Percentiles rank a stretch among this genome's conserved stretches.
phyloP scores from a whole-genome alignment of 2,329 filamentous ascomycete genomes.

The Colletotrichum sublineola region DNA sequence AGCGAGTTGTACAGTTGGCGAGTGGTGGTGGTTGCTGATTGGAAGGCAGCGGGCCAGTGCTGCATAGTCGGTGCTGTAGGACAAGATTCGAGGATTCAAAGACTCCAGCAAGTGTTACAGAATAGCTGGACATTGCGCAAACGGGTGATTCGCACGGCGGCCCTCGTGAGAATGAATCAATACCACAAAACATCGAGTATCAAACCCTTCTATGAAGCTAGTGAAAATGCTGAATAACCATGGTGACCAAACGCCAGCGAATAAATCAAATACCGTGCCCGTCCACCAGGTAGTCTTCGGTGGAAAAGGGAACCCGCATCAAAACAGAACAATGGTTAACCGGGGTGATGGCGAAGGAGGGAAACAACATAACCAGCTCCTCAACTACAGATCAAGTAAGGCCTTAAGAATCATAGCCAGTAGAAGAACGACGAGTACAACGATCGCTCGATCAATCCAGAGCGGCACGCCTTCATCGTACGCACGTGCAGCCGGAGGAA shows the following conservation, averaged over 20 bases:
- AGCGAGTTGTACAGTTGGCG: constrained; percentile 61
- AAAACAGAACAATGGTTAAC: neutral
- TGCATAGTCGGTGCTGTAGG: neutral
- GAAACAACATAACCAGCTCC: neutral
- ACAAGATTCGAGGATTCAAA: neutral
- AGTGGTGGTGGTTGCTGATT: constrained; percentile 78
- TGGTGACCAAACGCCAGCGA: constrained; percentile 13
- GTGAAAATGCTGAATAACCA: neutral
- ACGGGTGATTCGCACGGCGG: neutral
- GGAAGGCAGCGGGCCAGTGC: constrained; percentile 52
- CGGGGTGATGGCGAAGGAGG: too few species aligned
- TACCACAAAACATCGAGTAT: neutral
- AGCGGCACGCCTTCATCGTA: constrained; percentile 68
- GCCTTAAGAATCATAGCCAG: constrained; percentile 77
- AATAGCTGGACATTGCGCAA: neutral
- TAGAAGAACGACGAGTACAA: constrained; percentile 77
- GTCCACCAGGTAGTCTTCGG: neutral
- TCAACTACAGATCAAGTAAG: constrained; percentile 51
- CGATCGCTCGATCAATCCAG: constrained; percentile 87
- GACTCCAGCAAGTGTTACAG: neutral
- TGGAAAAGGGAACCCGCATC: neutral
- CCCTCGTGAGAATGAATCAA: constrained; percentile 2
- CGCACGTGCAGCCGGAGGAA: constrained; percentile 17
- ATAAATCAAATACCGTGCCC: neutral
- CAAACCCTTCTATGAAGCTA: neutral